Evolutionary conservation across 441 rosid species (phyloP).

Genomic region (Adansonia gregorii): DNA sequence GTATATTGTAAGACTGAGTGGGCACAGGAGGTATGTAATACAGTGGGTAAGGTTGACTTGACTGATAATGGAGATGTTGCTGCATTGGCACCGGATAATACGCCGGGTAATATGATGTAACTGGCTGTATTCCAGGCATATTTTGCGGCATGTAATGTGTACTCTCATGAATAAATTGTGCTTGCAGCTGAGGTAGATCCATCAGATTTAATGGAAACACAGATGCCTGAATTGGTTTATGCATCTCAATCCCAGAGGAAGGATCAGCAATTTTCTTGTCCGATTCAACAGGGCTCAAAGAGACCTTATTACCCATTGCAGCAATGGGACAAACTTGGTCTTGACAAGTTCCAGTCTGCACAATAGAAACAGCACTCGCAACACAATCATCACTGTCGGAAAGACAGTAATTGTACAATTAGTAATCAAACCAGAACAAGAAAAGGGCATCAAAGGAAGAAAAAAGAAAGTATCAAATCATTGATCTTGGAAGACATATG

Average conservation of each 20-base stretch:
- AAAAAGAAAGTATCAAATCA: not conserved
- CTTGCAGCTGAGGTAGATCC: constrained; percentile 51
- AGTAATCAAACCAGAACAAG: too few relatives aligned
- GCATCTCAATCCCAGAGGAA: constrained; percentile 36
- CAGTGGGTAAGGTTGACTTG: constrained; percentile 49
- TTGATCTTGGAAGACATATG: not conserved
- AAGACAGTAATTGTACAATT: constrained; percentile 13
- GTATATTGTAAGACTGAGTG: constrained; percentile 41
- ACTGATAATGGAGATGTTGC: constrained; percentile 46
- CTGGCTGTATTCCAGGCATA: constrained; percentile 40
- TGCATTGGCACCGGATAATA: constrained; percentile 42
- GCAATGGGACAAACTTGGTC: constrained; percentile 34
- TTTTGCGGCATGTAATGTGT: constrained; percentile 44
- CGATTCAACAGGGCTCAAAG: constrained; percentile 34
- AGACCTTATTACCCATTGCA: constrained; percentile 39
- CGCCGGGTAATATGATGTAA: constrained; percentile 41
- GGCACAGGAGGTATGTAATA: constrained; percentile 52
- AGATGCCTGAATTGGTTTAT: constrained; percentile 43
- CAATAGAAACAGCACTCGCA: constrained; percentile 29
- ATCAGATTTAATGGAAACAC: constrained; percentile 45
- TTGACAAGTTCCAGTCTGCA: constrained; percentile 36
- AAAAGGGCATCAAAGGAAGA: not conserved
- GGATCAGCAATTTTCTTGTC: constrained; percentile 34
- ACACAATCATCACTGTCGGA: constrained; percentile 41
- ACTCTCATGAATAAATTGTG: constrained; percentile 44